phyloP scores from a whole-genome alignment of 257 asterid genomes.

The Nicotiana attenuata region DNA sequence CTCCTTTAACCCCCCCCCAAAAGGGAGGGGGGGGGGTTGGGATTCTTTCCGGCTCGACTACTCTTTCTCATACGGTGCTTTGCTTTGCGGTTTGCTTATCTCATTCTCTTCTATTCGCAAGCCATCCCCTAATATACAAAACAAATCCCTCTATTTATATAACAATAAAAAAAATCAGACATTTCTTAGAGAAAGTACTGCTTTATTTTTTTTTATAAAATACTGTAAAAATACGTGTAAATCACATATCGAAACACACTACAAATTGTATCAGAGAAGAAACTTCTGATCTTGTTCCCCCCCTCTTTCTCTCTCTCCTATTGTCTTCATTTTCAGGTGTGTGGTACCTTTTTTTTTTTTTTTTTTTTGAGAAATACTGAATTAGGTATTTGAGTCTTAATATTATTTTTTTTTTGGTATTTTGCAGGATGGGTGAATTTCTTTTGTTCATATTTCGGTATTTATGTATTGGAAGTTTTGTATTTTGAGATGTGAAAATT shows the following conservation, averaged over 20 bases:
- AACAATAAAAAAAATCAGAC: neutral
- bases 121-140: neutral
- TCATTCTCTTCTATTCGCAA: constrained; percentile 12
- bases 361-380: neutral
- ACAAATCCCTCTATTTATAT: neutral
- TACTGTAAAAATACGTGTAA: neutral
- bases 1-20: neutral
- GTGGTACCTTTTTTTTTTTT: neutral
- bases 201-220: neutral
- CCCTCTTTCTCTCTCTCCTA: neutral
- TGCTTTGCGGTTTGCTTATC: constrained; percentile 33
- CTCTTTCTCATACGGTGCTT: constrained; percentile 41
- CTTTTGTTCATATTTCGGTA: neutral
- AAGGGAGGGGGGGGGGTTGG: neutral
- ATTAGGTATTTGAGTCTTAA: neutral
- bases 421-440: constrained; percentile 7
- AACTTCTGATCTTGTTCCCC: constrained; percentile 38
- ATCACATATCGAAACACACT: constrained; percentile 7
- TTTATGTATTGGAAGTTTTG: neutral
- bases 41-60: constrained; percentile 67
- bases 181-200: neutral
- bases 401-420: neutral
- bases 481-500: constrained; percentile 12
- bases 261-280: constrained; percentile 16
- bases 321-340: constrained; percentile 1